phyloP scores from a whole-genome alignment of 1,284 basidiomycete species.

The Cryptococcus wingfieldii region DNA sequence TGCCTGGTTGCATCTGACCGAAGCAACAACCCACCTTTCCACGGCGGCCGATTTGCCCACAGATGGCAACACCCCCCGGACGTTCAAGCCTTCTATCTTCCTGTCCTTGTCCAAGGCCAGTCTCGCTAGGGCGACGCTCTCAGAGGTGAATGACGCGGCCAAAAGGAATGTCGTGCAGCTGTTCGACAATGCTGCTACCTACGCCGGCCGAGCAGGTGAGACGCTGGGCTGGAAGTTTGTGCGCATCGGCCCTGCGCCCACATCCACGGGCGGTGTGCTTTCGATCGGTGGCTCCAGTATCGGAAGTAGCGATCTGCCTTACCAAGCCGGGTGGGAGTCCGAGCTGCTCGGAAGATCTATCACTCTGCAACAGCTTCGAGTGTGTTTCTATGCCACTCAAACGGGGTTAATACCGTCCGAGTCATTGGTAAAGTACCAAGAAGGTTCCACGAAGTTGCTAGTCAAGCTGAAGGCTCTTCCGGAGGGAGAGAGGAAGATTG shows the following conservation, averaged over 20 bases:
- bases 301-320: constrained; percentile 17
- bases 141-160: constrained; percentile 33
- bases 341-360: constrained; percentile 34
- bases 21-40: constrained; percentile 29
- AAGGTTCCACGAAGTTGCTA: constrained; percentile 8
- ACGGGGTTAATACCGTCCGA: constrained; percentile 12
- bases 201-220: constrained; percentile 32
- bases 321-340: constrained; percentile 39
- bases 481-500: constrained; percentile 12
- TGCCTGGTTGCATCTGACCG: constrained; percentile 35
- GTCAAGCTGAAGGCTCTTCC: constrained; percentile 7
- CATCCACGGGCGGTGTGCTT: not conserved
- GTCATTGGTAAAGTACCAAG: constrained; percentile 13
- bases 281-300: constrained; percentile 7
- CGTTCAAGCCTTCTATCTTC: constrained; percentile 35
- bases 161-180: constrained; percentile 34
- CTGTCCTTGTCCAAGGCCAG: constrained; percentile 28
- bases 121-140: constrained; percentile 32
- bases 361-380: constrained; percentile 28
- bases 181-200: constrained; percentile 39
- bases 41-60: constrained; percentile 33
- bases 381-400: constrained; percentile 22
- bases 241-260: constrained; percentile 8
- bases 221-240: constrained; percentile 31
- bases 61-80: constrained; percentile 24